These are phyloP conservation scores for Pythium insidiosum DNA, from an alignment of 352 stramenopile genomes.

Conservation along the genomic window DNA sequence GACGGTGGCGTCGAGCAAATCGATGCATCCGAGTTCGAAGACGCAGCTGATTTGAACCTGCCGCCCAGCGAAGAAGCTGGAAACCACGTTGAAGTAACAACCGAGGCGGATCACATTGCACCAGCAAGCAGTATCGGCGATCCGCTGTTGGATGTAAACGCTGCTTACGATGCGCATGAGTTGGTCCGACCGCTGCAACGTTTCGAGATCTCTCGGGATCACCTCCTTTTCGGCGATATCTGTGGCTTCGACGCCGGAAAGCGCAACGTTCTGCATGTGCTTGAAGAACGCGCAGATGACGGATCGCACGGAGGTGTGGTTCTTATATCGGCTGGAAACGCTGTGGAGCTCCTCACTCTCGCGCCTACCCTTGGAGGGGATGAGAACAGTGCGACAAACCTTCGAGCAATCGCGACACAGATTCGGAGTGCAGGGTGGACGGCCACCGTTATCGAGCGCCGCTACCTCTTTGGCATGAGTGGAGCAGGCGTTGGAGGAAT, in stretches of 20 bases:
- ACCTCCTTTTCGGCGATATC: constrained; percentile 61
- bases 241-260: constrained; percentile 58
- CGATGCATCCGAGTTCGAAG: too few species aligned
- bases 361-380: constrained; percentile 5
- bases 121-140: background rate
- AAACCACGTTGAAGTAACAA: background rate
- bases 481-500: constrained; percentile 58
- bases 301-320: constrained; percentile 44
- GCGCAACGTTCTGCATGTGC: constrained; percentile 54
- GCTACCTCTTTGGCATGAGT: constrained; percentile 65
- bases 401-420: constrained; percentile 4
- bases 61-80: constrained; percentile 1
- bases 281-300: constrained; percentile 28
- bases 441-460: constrained; percentile 18
- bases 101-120: background rate
- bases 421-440: background rate
- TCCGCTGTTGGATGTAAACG: constrained; percentile 13
- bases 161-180: constrained; percentile 19
- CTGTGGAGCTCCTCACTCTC: constrained; percentile 57
- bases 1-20: too few species aligned
- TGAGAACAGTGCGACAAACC: too few species aligned
- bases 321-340: constrained; percentile 64
- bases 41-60: too few species aligned
- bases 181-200: constrained; percentile 39
- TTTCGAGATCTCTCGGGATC: constrained; percentile 70